These are phyloP conservation scores for Juncus effusus DNA, from an alignment of 176 grass and related monocot species.

Conservation along the genomic window DNA sequence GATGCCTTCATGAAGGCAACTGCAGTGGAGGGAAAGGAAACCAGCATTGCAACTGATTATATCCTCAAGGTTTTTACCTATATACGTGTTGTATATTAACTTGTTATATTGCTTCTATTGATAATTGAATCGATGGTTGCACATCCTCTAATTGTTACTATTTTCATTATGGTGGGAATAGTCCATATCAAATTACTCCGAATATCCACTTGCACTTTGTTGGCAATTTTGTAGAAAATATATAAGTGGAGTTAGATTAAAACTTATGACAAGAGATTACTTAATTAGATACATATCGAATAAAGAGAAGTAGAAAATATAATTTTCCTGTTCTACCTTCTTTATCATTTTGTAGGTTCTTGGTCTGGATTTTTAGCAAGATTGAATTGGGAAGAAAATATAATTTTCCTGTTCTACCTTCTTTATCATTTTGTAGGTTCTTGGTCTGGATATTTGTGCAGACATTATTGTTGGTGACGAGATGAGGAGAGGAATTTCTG, in stretches of 20 bases:
- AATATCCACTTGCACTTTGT: background rate
- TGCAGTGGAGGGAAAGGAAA: constrained; percentile 45
- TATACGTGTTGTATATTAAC: background rate
- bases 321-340: constrained; percentile 10
- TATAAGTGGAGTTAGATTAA: no score
- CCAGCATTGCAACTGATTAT: constrained; percentile 53
- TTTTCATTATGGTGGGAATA: background rate
- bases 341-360: constrained; percentile 35
- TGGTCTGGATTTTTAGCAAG: no score
- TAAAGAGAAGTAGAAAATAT: background rate
- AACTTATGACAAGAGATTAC: background rate
- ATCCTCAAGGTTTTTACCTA: constrained; percentile 44
- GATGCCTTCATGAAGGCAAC: constrained; percentile 64
- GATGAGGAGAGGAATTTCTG: constrained; percentile 76
- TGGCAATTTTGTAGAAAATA: no score
- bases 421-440: constrained; percentile 31
- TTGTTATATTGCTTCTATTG: background rate
- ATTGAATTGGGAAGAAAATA: no score
- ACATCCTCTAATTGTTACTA: background rate
- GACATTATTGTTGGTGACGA: constrained; percentile 67
- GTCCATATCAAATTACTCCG: constrained; percentile 2
- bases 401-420: constrained; percentile 9
- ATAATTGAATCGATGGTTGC: background rate
- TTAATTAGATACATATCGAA: no score
- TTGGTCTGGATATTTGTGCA: constrained; percentile 59